Conservation (phyloP, 1,284 basidiomycete genomes). For the Phenoliferia sp. region DNA sequence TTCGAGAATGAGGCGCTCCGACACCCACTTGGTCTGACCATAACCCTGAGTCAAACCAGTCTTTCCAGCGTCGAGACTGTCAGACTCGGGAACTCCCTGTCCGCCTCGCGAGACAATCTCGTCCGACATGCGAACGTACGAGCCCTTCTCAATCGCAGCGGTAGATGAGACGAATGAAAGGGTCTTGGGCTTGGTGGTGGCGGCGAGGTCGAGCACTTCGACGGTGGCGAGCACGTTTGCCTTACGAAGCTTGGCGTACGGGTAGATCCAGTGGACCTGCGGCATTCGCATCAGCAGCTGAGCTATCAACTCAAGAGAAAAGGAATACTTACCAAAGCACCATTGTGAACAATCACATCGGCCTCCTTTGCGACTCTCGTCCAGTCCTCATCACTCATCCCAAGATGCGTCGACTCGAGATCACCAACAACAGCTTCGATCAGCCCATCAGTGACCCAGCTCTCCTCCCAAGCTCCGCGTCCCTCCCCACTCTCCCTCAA, state of each 20-base stretch:
- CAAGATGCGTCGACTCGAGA: constrained; percentile 70
- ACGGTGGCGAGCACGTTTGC: constrained; percentile 90
- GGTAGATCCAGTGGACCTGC: constrained; percentile 99
- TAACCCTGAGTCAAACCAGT: constrained; percentile 80
- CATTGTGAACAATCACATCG: constrained; percentile 89
- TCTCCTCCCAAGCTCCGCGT: constrained; percentile 86
- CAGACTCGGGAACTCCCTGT: constrained; percentile 76
- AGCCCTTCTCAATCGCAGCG: constrained; percentile 76
- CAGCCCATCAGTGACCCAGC: constrained; percentile 67
- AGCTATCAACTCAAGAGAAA: not conserved
- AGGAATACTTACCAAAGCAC: constrained; percentile 68
- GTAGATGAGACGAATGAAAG: constrained; percentile 93
- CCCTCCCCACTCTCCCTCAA: constrained; percentile 72
- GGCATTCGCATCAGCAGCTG: not conserved
- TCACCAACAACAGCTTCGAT: constrained; percentile 88
- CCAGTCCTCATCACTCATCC: constrained; percentile 66
- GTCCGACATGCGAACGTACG: constrained; percentile 85
- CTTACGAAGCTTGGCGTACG: constrained; percentile 85
- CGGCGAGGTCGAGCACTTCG: constrained; percentile 74
- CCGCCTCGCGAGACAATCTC: constrained; percentile 51
- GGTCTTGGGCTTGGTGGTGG: constrained; percentile 62
- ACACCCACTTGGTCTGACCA: constrained; percentile 97
- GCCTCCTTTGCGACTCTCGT: constrained; percentile 63
- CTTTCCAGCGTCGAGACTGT: constrained; percentile 84
- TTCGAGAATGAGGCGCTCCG: constrained; percentile 88